Evolutionary conservation across 768 basidiomycete species (phyloP).

Genomic region (Mycena crocata): DNA sequence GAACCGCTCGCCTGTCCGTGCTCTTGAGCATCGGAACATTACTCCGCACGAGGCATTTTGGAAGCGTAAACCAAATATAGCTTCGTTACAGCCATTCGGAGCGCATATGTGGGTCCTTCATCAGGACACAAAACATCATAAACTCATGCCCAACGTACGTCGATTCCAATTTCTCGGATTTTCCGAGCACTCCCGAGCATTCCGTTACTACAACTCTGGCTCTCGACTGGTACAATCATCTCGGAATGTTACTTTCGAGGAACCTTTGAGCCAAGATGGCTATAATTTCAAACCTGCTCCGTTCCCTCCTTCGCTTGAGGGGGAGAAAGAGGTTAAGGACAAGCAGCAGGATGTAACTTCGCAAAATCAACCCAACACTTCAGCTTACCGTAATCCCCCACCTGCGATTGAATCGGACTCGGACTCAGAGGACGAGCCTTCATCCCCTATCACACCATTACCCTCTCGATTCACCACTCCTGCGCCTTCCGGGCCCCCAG

Average conservation of each 20-base stretch:
- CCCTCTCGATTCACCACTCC: too few species aligned
- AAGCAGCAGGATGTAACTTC: slow-evolving; percentile 4
- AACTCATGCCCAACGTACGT: slow-evolving; percentile 24
- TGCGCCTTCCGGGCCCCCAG: neutral
- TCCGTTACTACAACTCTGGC: slow-evolving; percentile 38
- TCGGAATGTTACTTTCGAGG: slow-evolving; percentile 38
- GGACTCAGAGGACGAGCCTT: too few species aligned
- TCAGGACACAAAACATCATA: slow-evolving; percentile 34
- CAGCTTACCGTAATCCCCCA: neutral
- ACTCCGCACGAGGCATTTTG: too few species aligned
- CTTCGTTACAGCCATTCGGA: slow-evolving; percentile 38
- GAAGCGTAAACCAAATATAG: slow-evolving; percentile 32
- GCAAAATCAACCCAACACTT: neutral
- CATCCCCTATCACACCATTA: neutral
- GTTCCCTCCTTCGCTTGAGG: slow-evolving; percentile 20
- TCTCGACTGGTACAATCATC: slow-evolving; percentile 37
- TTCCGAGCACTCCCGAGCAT: slow-evolving; percentile 38
- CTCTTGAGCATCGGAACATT: too few species aligned
- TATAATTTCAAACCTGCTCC: slow-evolving; percentile 1
- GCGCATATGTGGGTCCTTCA: slow-evolving; percentile 25
- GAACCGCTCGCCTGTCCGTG: too few species aligned
- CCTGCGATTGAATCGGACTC: neutral
- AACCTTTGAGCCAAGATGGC: neutral
- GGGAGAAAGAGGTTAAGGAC: slow-evolving; percentile 19
- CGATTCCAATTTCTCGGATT: slow-evolving; percentile 27